Evolutionary conservation across 169 alveolate species (phyloP), one percentile per base, ranked within the genome.

Genomic region (Eimeria praecox): DNA sequence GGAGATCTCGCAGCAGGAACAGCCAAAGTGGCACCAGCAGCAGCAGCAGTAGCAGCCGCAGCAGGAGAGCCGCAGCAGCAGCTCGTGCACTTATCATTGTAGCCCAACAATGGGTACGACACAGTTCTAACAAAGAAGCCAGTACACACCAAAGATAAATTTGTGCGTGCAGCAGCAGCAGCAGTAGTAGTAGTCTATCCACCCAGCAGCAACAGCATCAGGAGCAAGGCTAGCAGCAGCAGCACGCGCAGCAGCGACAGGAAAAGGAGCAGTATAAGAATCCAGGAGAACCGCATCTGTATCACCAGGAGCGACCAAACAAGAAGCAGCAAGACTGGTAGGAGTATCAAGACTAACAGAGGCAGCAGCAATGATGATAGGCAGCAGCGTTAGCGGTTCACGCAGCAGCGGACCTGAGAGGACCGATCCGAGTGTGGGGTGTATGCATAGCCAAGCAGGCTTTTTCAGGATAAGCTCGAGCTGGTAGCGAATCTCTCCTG

Each of bases 401-500:
- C 6, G 54, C 69, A 80, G 33, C 71, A 40, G 69, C 71, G 40
- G 40, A 90, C 95, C 95, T 33, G 95, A 90, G 30, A 90, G 80
- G 35, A 90, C 95, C 35, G 54, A 49, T 46, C 86, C 95, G 30
- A 90, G 77, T 24, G 54, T 69, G 44, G 95, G 95, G 82, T 90
- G 95, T 38, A 90, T 54, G 90, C 95, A 90, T 38, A 90, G 95
- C 95, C 95, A 90, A 1, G 90, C 52, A n/a, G 95, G 95, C 16
- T 20, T 20, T 30, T 56, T 52, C 12, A 52, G 0, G n/a, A 90
- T 52, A 52, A 90, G 90, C 69, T 90, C 73, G 33, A 90, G 42
- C 30, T 90, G 83, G 33, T 56, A 69, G 30, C 83, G 44, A 35
- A 12, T 56, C 12, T 73, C 90, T 54, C 59, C 59, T 44, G 14